Evolutionary conservation across 2,329 filamentous ascomycete species (phyloP).

Genomic region (Atkinsonella hypoxylon): DNA sequence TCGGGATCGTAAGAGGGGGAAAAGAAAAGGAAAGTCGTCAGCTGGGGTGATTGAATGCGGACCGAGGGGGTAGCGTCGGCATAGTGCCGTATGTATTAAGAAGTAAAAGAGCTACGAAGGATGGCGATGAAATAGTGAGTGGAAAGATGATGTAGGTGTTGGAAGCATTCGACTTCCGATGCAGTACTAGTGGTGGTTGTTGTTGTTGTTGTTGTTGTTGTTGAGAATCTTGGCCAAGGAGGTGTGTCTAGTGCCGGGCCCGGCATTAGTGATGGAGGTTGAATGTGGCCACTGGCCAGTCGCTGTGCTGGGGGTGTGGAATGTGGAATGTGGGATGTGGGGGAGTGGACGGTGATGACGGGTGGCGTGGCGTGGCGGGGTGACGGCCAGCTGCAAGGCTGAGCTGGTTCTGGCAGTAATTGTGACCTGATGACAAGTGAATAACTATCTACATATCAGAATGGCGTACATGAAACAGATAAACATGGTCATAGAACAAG

Average conservation of each 20-base stretch:
- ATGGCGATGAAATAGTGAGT: no score
- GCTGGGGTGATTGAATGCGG: not conserved
- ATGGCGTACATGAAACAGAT: not conserved
- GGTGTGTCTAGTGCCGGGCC: no score
- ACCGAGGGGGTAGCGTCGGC: not conserved
- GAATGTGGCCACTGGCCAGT: not conserved
- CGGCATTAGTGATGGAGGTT: not conserved
- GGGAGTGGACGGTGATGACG: no score
- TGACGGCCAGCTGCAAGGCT: not conserved
- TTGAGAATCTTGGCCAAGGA: no score
- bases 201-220: no score
- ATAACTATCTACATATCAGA: not conserved
- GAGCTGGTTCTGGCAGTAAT: no score
- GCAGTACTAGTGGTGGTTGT: no score
- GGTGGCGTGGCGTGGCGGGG: not conserved
- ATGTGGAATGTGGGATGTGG: not conserved
- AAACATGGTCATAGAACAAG: no score
- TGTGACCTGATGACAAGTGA: not conserved
- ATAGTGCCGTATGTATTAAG: not conserved
- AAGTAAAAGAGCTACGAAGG: not conserved
- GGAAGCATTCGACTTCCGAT: no score
- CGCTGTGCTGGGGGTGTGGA: not conserved
- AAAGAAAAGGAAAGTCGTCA: not conserved
- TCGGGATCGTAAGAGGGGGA: not conserved
- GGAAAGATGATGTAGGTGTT: no score